A percentile compares a stretch with the other conserved stretches of the same genome.
These are phyloP conservation scores for Kalanchoe fedtschenkoi DNA, from an alignment of 164 flowering plant species.

Conservation along the genomic window DNA sequence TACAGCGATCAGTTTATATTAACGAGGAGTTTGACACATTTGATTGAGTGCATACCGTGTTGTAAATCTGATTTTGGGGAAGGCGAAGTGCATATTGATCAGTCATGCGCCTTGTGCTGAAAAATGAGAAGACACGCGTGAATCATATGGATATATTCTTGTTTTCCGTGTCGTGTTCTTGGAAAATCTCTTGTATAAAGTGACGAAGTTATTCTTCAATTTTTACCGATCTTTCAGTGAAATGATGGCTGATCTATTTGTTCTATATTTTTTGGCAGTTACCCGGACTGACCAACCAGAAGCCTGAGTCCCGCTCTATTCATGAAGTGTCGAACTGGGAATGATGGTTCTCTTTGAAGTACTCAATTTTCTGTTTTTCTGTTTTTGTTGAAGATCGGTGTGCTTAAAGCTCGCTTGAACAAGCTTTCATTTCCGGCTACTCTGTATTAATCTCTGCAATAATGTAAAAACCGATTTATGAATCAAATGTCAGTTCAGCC, in stretches of 20 bases:
- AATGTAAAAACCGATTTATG: not conserved
- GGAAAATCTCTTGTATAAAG: too few species aligned
- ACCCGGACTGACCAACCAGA: constrained; percentile 1
- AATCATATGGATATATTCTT: too few species aligned
- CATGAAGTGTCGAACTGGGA: not conserved
- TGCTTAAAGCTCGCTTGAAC: not conserved
- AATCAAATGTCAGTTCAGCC: not conserved
- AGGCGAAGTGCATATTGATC: too few species aligned
- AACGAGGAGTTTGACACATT: too few species aligned
- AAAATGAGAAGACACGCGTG: too few species aligned
- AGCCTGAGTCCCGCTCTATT: not conserved
- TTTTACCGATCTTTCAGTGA: too few species aligned
- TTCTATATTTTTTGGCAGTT: not conserved
- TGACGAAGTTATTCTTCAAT: too few species aligned
- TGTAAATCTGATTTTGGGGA: too few species aligned
- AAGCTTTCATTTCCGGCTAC: not conserved
- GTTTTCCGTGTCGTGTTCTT: too few species aligned
- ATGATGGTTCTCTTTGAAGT: not conserved
- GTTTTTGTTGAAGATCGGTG: not conserved
- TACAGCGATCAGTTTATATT: too few species aligned
- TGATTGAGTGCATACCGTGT: too few species aligned
- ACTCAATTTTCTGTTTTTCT: not conserved
- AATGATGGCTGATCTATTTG: not conserved
- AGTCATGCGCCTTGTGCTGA: too few species aligned
- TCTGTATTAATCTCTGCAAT: not conserved